phyloP scores from a whole-genome alignment of 495 filamentous ascomycete genomes.

The Pyronema omphalodes region DNA sequence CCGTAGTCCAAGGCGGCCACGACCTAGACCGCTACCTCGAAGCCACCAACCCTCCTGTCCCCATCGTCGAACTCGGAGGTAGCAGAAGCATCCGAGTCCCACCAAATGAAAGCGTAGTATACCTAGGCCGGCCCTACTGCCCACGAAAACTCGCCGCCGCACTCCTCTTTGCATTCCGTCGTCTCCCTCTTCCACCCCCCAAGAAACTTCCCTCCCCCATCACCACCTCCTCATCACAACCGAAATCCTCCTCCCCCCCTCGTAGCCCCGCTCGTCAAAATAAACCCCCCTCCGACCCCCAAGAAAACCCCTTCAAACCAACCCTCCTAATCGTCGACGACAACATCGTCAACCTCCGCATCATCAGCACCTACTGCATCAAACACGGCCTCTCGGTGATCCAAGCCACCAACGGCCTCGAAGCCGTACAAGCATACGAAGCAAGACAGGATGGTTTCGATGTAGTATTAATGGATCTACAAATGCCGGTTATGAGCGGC shows the following conservation, averaged over 20 bases:
- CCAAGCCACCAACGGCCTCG: conserved; percentile 39
- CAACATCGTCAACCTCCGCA: conserved; percentile 29
- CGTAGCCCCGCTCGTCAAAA: not conserved
- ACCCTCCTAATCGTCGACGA: conserved; percentile 29
- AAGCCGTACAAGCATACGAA: conserved; percentile 37
- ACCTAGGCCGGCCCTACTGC: not conserved
- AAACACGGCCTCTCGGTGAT: conserved; percentile 33
- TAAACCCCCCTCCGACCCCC: not conserved
- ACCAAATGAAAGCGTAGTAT: not conserved
- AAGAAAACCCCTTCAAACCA: not conserved
- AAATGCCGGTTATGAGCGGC: conserved; percentile 57
- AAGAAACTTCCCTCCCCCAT: not conserved
- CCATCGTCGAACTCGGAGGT: not conserved
- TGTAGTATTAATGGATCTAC: conserved; percentile 12
- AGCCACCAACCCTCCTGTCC: not conserved
- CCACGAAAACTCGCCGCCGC: not conserved
- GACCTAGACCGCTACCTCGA: not conserved
- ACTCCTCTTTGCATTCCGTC: not conserved
- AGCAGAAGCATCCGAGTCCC: not conserved
- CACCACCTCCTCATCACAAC: not conserved
- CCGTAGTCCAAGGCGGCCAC: not conserved
- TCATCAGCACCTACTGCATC: conserved; percentile 36
- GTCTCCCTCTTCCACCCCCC: not conserved
- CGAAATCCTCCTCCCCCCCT: not conserved
- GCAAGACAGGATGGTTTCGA: conserved; percentile 17